A percentile compares a stretch with the other conserved stretches of the same genome.
Evolutionary conservation across 192 early-diverging fungal species (phyloP).

Genomic region (Paraglomus brasilianum): DNA sequence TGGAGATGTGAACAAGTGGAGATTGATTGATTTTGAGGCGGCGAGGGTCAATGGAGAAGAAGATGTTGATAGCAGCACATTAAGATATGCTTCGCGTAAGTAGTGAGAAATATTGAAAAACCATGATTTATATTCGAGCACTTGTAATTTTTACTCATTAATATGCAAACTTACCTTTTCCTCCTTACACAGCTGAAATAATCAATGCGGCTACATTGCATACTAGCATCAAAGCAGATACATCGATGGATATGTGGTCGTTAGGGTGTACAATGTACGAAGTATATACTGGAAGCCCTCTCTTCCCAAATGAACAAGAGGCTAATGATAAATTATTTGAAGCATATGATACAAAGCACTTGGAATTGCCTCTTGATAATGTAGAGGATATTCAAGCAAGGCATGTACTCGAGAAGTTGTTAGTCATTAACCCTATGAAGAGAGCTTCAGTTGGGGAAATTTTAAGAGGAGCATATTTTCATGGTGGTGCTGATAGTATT

Average conservation of each 20-base stretch:
- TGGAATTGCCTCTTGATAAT: not conserved
- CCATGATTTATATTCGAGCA: not conserved
- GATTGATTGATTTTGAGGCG: slow-evolving; percentile 55
- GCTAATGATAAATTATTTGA: slow-evolving; percentile 32
- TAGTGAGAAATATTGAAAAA: not conserved
- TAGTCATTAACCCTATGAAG: not conserved
- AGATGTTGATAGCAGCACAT: slow-evolving; percentile 48
- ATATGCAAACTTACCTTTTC: not conserved
- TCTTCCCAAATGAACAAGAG: slow-evolving; percentile 35
- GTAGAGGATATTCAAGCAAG: not conserved
- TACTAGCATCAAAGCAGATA: slow-evolving; percentile 23
- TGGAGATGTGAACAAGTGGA: slow-evolving; percentile 36
- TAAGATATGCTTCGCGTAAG: slow-evolving; percentile 48
- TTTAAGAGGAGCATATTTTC: not conserved
- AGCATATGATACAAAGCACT: not conserved
- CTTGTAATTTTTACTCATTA: not conserved
- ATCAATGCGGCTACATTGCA: not conserved
- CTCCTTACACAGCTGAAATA: not conserved
- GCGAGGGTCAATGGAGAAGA: slow-evolving; percentile 50
- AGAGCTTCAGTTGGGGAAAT: not conserved
- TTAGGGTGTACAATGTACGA: slow-evolving; percentile 41
- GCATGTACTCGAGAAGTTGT: not conserved
- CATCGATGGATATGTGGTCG: slow-evolving; percentile 46
- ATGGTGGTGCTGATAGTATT: not conserved
- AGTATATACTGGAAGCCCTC: slow-evolving; percentile 33